Evolutionary conservation across 2,329 filamentous ascomycete species (phyloP).

Genomic region (Clarireedia monteithiana): DNA sequence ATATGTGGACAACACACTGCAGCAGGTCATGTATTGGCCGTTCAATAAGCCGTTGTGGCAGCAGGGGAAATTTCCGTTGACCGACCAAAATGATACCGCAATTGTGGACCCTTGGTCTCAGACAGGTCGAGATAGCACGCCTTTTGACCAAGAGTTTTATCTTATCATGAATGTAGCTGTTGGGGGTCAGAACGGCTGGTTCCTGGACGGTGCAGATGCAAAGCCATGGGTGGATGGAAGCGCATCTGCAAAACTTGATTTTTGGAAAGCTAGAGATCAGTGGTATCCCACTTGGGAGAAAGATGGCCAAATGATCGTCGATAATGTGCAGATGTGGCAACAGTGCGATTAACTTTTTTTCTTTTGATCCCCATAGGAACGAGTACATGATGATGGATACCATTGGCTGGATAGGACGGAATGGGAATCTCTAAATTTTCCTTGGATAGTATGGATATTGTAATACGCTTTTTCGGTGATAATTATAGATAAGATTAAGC

Average conservation of each 20-base stretch:
- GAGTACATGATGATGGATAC: background rate
- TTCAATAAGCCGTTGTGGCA: slow-evolving; percentile 62
- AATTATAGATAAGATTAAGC: slow-evolving; percentile 2
- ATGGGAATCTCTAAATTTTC: background rate
- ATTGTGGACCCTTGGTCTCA: slow-evolving; percentile 56
- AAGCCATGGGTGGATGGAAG: slow-evolving; percentile 77
- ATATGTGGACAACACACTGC: slow-evolving; percentile 71
- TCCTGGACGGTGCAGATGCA: slow-evolving; percentile 58
- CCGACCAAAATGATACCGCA: slow-evolving; percentile 57
- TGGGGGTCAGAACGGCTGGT: slow-evolving; percentile 77
- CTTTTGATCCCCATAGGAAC: too few species aligned
- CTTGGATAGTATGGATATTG: background rate
- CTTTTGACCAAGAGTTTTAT: slow-evolving; percentile 71
- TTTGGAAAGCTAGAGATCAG: slow-evolving; percentile 58
- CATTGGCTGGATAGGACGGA: background rate
- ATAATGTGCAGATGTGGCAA: slow-evolving; percentile 63
- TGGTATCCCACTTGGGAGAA: slow-evolving; percentile 68
- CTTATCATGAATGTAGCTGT: slow-evolving; percentile 70
- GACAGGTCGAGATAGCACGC: slow-evolving; percentile 54
- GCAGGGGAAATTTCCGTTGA: slow-evolving; percentile 58
- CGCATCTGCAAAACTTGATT: slow-evolving; percentile 61
- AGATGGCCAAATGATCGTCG: slow-evolving; percentile 56
- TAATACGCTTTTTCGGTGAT: background rate
- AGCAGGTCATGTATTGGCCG: slow-evolving; percentile 74
- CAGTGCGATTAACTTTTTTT: slow-evolving; percentile 46